phyloP scores from a whole-genome alignment of 768 basidiomycete genomes.

The Lentinula sp. region DNA sequence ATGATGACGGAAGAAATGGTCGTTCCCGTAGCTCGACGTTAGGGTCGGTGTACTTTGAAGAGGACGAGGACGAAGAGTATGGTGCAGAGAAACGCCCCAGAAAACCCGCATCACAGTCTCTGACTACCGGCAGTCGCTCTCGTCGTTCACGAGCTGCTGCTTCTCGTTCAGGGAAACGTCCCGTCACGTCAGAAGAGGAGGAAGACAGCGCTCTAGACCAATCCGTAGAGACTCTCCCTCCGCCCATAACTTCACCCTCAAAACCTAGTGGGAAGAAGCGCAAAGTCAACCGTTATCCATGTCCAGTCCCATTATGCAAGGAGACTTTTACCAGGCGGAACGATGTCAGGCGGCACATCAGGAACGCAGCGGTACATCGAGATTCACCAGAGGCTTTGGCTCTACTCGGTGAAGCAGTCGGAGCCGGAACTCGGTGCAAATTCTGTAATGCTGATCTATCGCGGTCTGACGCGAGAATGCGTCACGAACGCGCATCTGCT shows the following conservation, averaged over 20 bases:
- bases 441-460: conserved; percentile 11
- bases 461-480: conserved; percentile 10
- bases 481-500: conserved; percentile 12
- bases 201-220: not conserved
- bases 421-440: conserved; percentile 8
- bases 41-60: not conserved
- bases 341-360: conserved; percentile 10
- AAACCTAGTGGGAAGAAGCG: conserved; percentile 9
- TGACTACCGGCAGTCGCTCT: not conserved
- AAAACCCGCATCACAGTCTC: not conserved
- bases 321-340: conserved; percentile 13
- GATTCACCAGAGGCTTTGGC: conserved; percentile 8
- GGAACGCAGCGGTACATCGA: conserved; percentile 11
- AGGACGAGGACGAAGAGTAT: not conserved
- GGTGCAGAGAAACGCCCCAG: not conserved
- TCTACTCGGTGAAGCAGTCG: not conserved
- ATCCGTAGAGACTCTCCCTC: not conserved
- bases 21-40: not conserved
- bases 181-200: conserved; percentile 1
- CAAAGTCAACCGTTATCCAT: conserved; percentile 10
- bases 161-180: not conserved
- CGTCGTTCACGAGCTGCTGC: not conserved
- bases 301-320: conserved; percentile 9
- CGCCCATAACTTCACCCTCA: not conserved
- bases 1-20: not conserved